Base-by-base conservation (phyloP, 2,329 filamentous ascomycete species). In the Alternaria brassicae region DNA sequence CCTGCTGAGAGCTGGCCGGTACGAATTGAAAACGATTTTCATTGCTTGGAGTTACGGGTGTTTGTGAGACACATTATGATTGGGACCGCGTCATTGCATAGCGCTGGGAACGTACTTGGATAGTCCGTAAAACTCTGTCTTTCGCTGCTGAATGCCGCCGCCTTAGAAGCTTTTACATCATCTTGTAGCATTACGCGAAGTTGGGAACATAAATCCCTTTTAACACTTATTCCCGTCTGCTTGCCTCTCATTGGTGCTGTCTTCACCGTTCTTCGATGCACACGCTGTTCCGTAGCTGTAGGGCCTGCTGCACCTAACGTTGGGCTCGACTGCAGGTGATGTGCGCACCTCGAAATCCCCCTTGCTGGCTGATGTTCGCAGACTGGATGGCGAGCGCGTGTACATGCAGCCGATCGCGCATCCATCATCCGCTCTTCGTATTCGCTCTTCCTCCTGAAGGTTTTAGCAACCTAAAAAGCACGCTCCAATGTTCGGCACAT, bases 91-190 rank as follows among this genome's bases (percentile, higher is more conserved):
- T 62, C 42, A 34, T 60, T 62, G 61, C 63, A 68, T 66, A 61
- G 63, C 62, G 58, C 49, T 25, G 37, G 45, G 34, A 52, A 53
- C 10, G 41, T 58, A 41, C 25, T 45, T 45, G 48, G 12, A 55
- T 49, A 39, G 28, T 52, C 40, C 28, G 49, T 28, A 52, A 55
- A 60, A 52, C 39, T 56, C 53, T 9, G 41, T 30, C 41, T 63
- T 61, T 58, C 28, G 50, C 53, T 66, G 61, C 63, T 65, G 67
- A 56, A 70, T 53, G 58, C 64, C 70, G 61, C 64, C 52, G 58
- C 63, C 70, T 48, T 25, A 28, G 44, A 48, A 21, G 30, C 28
- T 23, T 3, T 7, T 48, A 2, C 44, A 36, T 48, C 15, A 25
- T 36, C 30, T 23, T 48, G 30, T 34, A 48, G 44, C 48, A 39